Evolutionary conservation across 495 filamentous ascomycete species (phyloP).

Genomic region (Oidiodendron maius): DNA sequence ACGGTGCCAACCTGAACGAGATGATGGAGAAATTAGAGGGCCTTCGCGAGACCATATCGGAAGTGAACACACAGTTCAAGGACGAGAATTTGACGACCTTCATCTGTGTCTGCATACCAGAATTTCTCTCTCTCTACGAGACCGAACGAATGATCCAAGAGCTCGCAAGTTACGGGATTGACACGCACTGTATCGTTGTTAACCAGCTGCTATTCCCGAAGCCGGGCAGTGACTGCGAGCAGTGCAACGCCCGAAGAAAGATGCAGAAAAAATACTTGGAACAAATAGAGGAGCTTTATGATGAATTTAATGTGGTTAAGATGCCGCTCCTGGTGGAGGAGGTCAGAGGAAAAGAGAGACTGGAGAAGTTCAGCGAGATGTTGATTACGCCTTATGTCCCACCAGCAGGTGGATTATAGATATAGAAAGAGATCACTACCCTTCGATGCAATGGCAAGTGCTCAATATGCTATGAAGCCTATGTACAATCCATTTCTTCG

Average conservation of each 20-base stretch:
- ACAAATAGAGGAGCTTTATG: constrained; percentile 97
- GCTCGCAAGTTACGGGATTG: constrained; percentile 85
- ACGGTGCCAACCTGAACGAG: constrained; percentile 84
- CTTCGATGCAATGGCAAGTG: too few relatives aligned
- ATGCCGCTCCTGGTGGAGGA: constrained; percentile 96
- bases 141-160: constrained; percentile 99
- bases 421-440: too few relatives aligned
- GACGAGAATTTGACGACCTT: constrained; percentile 94
- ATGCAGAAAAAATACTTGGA: constrained; percentile 99
- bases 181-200: constrained; percentile 95
- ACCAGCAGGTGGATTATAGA: constrained; percentile 44
- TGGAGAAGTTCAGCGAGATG: constrained; percentile 94
- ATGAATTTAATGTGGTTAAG: constrained; percentile 98
- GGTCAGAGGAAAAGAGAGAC: constrained; percentile 86
- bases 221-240: constrained; percentile 78
- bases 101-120: constrained; percentile 96
- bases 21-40: constrained; percentile 91
- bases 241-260: constrained; percentile 89
- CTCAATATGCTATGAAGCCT: too few relatives aligned
- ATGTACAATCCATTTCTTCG: too few relatives aligned
- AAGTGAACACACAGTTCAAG: constrained; percentile 98
- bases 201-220: constrained; percentile 96
- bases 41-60: constrained; percentile 83
- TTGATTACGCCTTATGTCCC: constrained; percentile 78
- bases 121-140: constrained; percentile 96